These are phyloP conservation scores for Williopsis jadinii DNA, from an alignment of 1,139 yeast genomes.

Conservation along the genomic window DNA sequence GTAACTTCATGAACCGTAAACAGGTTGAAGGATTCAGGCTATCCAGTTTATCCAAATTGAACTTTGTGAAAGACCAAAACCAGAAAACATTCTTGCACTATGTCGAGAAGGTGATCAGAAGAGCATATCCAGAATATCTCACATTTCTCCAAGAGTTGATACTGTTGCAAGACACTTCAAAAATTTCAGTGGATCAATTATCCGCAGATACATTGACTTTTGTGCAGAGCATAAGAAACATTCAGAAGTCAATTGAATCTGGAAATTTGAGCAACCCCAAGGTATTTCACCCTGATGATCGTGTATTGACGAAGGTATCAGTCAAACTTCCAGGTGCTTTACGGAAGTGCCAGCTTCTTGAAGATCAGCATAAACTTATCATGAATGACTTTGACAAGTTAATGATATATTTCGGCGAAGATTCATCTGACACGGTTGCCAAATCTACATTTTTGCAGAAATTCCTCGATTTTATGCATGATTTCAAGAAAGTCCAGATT, in stretches of 20 bases:
- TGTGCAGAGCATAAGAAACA: conserved; percentile 44
- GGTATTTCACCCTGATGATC: conserved; percentile 73
- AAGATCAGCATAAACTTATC: conserved; percentile 49
- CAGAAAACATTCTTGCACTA: conserved; percentile 79
- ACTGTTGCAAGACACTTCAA: conserved; percentile 56
- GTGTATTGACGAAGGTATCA: conserved; percentile 46
- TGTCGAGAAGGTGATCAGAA: conserved; percentile 72
- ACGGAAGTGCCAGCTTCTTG: conserved; percentile 48
- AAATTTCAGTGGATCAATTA: conserved; percentile 69
- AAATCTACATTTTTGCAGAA: conserved; percentile 64
- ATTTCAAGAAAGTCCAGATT: conserved; percentile 67
- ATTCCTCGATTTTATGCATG: conserved; percentile 64
- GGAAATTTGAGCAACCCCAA: conserved; percentile 72
- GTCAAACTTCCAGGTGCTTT: conserved; percentile 53
- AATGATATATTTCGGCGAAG: conserved; percentile 83
- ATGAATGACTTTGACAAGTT: conserved; percentile 47
- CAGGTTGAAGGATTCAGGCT: conserved; percentile 81
- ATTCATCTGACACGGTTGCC: conserved; percentile 51
- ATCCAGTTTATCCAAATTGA: conserved; percentile 74
- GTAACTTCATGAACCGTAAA: conserved; percentile 93
- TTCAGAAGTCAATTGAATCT: conserved; percentile 47
- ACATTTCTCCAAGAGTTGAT: conserved; percentile 71
- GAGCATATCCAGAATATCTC: conserved; percentile 70
- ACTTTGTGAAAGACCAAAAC: conserved; percentile 74
- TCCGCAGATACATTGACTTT: conserved; percentile 65